These are phyloP conservation scores for Aristolochia contorta DNA, from an alignment of 164 flowering plant genomes.

Conservation along the genomic window DNA sequence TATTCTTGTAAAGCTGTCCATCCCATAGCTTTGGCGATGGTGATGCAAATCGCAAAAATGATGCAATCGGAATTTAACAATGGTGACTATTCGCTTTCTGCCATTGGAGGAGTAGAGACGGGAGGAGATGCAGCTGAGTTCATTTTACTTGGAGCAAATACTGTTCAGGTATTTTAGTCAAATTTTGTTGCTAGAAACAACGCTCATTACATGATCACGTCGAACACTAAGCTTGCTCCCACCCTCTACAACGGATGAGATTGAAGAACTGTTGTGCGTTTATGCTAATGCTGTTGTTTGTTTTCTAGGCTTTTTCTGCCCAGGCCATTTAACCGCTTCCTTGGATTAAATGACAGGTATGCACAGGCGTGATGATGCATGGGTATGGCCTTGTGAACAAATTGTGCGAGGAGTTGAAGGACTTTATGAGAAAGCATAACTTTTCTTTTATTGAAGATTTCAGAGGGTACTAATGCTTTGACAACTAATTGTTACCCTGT, in stretches of 20 bases:
- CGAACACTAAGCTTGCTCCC: too few relatives aligned
- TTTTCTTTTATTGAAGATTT: slow-evolving; percentile 87
- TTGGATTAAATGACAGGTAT: slow-evolving; percentile 41
- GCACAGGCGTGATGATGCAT: slow-evolving; percentile 99
- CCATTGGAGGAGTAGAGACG: slow-evolving; percentile 96
- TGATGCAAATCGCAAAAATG: slow-evolving; percentile 93
- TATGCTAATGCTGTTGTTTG: too few relatives aligned
- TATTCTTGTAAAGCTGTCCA: slow-evolving; percentile 94
- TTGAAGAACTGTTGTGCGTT: too few relatives aligned
- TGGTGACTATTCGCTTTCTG: slow-evolving; percentile 68
- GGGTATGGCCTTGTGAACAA: slow-evolving; percentile 84
- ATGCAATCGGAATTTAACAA: slow-evolving; percentile 66
- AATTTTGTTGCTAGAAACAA: too few relatives aligned
- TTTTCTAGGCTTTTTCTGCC: too few relatives aligned
- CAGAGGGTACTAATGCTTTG: slow-evolving; percentile 50
- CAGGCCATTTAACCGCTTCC: too few relatives aligned
- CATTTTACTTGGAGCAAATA: slow-evolving; percentile 93
- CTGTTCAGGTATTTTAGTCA: slow-evolving; percentile 64
- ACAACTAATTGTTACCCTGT: neutral
- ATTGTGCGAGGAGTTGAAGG: slow-evolving; percentile 75
- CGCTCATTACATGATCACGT: too few relatives aligned
- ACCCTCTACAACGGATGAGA: too few relatives aligned
- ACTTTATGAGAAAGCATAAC: slow-evolving; percentile 86
- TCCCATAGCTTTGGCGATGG: slow-evolving; percentile 96
- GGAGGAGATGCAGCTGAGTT: slow-evolving; percentile 98